Percentiles rank a stretch among this genome's conserved stretches.
Evolutionary conservation across 179 eudicot genomes (phyloP).

Genomic region (Camellia oleifera): DNA sequence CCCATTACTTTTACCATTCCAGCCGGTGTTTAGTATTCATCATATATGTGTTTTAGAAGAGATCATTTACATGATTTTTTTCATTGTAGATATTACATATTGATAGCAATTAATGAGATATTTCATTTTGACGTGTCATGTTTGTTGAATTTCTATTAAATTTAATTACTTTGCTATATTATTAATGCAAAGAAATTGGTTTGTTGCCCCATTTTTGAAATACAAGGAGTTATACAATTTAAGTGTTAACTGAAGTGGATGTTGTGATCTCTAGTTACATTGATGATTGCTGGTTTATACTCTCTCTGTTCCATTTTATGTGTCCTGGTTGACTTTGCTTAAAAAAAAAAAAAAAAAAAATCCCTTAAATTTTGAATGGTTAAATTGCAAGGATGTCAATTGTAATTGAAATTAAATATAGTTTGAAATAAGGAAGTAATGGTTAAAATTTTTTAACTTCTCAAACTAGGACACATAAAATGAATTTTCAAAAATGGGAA

Average conservation of each 20-base stretch:
- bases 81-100: background rate
- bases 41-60: background rate
- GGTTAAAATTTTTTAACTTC: too few relatives aligned
- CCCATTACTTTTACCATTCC: conserved; percentile 20
- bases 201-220: background rate
- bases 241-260: background rate
- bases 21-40: conserved; percentile 22
- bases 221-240: background rate
- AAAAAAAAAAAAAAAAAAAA: too few relatives aligned
- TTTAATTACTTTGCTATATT: background rate
- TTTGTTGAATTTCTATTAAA: background rate
- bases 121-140: background rate
- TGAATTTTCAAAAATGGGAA: too few relatives aligned
- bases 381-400: too few relatives aligned
- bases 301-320: too few relatives aligned
- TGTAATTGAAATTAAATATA: too few relatives aligned
- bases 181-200: background rate
- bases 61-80: background rate
- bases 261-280: background rate
- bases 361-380: too few relatives aligned
- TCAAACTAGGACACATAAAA: too few relatives aligned
- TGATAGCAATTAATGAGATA: background rate
- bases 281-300: background rate
- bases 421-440: too few relatives aligned
- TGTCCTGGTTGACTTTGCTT: too few relatives aligned